phyloP scores from a whole-genome alignment of 2,329 filamentous ascomycete genomes.

The Paecilomyces sp. region DNA sequence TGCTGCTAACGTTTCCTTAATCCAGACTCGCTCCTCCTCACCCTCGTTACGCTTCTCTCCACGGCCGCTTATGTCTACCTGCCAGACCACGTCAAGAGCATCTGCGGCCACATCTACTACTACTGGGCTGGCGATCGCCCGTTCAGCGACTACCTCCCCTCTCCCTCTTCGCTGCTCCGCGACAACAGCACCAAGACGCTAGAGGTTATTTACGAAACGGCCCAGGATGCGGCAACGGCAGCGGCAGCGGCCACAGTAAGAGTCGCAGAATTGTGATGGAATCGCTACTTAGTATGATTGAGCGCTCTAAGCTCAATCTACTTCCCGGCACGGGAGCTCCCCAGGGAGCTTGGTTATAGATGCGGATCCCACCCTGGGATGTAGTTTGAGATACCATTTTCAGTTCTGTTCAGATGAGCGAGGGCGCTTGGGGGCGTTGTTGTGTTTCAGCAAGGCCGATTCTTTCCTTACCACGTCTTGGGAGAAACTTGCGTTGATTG shows the following conservation, averaged over 20 bases:
- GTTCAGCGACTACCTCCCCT: conserved; percentile 25
- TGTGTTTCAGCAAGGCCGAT: background rate
- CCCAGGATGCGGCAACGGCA: conserved; percentile 36
- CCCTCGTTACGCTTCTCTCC: conserved; percentile 76
- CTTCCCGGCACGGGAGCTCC: background rate
- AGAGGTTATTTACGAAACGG: conserved; percentile 44
- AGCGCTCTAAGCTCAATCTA: background rate
- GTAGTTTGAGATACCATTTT: background rate
- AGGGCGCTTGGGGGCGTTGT: conserved; percentile 2
- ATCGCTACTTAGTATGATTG: background rate
- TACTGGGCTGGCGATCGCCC: conserved; percentile 75
- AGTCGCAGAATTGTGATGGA: conserved; percentile 24
- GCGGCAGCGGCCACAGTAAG: conserved; percentile 6
- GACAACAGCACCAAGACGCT: conserved; percentile 21
- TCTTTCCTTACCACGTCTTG: background rate
- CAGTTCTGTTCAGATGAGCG: conserved; percentile 1
- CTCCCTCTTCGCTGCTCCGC: conserved; percentile 25
- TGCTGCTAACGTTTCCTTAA: conserved; percentile 1
- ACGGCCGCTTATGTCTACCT: conserved; percentile 89
- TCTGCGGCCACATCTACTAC: conserved; percentile 83
- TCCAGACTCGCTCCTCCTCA: conserved; percentile 82
- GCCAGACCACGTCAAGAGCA: conserved; percentile 77
- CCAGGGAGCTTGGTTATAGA: conserved; percentile 1
- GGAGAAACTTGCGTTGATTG: background rate
- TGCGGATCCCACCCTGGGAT: background rate